A percentile compares a stretch with the other conserved stretches of the same genome.
Evolutionary conservation across 2,329 filamentous ascomycete species (phyloP).

Genomic region (Xylaria sp.): DNA sequence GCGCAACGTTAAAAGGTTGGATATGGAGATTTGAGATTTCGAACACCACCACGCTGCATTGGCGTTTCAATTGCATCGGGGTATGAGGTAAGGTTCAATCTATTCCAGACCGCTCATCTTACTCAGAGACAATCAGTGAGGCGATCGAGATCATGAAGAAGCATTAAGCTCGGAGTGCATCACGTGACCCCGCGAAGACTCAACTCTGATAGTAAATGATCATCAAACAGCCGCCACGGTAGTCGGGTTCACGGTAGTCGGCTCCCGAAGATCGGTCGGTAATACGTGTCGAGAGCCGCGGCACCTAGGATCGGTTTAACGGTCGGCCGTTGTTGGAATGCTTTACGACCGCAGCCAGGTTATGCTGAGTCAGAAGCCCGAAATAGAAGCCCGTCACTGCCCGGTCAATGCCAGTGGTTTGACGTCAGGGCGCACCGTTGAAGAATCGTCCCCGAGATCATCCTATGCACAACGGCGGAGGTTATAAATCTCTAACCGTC

Average conservation of each 20-base stretch:
- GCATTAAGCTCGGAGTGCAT: neutral
- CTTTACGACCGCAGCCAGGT: neutral
- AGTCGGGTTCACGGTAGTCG: neutral
- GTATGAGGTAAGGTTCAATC: neutral
- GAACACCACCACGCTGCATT: neutral
- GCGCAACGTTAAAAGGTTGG: neutral
- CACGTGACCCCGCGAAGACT: neutral
- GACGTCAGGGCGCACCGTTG: neutral
- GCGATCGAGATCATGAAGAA: neutral
- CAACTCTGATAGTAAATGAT: neutral
- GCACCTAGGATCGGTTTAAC: neutral
- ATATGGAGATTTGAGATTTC: neutral
- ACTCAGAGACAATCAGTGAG: neutral
- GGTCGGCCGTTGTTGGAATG: neutral
- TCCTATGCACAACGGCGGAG: neutral
- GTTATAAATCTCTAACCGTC: neutral
- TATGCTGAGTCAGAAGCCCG: neutral
- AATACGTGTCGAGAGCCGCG: neutral
- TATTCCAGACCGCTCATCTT: neutral
- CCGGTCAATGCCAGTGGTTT: neutral
- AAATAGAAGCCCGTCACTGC: neutral
- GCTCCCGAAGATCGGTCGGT: neutral
- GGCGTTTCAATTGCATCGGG: neutral
- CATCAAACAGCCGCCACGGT: neutral
- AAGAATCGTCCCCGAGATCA: neutral